Evolutionary conservation across 805 yeast species (phyloP).

Genomic region (Cyberlindnera mississippiensis): DNA sequence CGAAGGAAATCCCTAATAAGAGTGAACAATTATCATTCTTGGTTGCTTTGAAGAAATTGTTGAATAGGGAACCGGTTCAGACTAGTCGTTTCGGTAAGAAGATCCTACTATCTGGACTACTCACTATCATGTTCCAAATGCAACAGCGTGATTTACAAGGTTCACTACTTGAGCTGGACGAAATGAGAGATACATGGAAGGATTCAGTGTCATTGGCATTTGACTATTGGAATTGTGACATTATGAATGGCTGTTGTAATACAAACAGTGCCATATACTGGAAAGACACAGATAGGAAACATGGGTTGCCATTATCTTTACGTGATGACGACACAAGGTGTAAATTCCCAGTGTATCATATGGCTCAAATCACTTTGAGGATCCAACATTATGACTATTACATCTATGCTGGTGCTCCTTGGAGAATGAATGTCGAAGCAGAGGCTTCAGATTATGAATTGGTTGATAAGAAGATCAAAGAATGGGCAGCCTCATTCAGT

Average conservation of each 20-base stretch:
- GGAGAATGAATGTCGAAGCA: slow-evolving; percentile 67
- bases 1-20: slow-evolving; percentile 25
- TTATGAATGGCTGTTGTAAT: slow-evolving; percentile 32
- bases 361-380: slow-evolving; percentile 68
- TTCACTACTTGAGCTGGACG: slow-evolving; percentile 41
- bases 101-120: slow-evolving; percentile 61
- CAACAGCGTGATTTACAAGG: slow-evolving; percentile 68
- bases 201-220: slow-evolving; percentile 65
- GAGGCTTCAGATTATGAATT: slow-evolving; percentile 46
- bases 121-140: slow-evolving; percentile 66
- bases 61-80: slow-evolving; percentile 45
- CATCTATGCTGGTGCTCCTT: slow-evolving; percentile 77
- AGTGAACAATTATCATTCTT: slow-evolving; percentile 43
- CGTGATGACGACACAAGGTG: slow-evolving; percentile 44
- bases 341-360: slow-evolving; percentile 64
- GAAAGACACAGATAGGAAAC: slow-evolving; percentile 16
- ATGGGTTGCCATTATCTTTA: slow-evolving; percentile 21
- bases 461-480: slow-evolving; percentile 45
- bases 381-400: slow-evolving; percentile 76
- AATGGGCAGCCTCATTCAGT: slow-evolving; percentile 45
- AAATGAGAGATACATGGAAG: slow-evolving; percentile 55
- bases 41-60: slow-evolving; percentile 50
- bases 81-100: slow-evolving; percentile 61
- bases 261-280: slow-evolving; percentile 22
- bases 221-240: slow-evolving; percentile 61